Conservation (phyloP, 208 protist genomes). For the Leishmania guyanensis region DNA sequence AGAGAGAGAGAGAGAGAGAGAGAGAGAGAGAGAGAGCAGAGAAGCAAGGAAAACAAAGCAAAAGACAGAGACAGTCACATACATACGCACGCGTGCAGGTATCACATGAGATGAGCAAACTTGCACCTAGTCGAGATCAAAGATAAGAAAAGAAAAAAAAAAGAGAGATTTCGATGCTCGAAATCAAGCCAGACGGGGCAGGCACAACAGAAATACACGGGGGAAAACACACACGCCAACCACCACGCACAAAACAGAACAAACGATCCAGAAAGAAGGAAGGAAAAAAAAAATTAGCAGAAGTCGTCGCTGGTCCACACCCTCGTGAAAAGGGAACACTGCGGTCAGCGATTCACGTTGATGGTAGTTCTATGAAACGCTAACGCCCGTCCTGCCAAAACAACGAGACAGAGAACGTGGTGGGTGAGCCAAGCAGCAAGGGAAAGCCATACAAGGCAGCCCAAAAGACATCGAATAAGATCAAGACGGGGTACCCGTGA, state of each 20-base stretch:
- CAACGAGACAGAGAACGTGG: background rate
- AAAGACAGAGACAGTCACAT: background rate
- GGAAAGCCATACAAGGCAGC: background rate
- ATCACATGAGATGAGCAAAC: background rate
- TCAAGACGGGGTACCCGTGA: background rate
- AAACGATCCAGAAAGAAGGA: background rate
- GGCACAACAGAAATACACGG: background rate
- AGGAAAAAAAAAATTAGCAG: too few relatives aligned
- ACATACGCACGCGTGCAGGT: background rate
- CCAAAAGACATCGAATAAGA: background rate
- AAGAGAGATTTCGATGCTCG: background rate
- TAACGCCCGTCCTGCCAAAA: too few relatives aligned
- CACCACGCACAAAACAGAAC: too few relatives aligned
- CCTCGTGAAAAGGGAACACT: background rate
- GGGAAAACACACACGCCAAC: background rate
- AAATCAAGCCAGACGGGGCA: background rate
- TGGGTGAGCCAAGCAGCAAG: background rate
- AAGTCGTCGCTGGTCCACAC: background rate
- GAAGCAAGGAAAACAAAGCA: background rate
- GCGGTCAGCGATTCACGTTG: background rate
- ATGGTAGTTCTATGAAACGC: background rate
- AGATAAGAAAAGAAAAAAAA: conserved; percentile 1
- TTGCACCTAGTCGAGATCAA: background rate
- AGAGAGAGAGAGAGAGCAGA: background rate
- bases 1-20: background rate